Evolutionary conservation across 2,329 filamentous ascomycete genomes (phyloP).

Genomic region (Dactylellina drechsleri): DNA sequence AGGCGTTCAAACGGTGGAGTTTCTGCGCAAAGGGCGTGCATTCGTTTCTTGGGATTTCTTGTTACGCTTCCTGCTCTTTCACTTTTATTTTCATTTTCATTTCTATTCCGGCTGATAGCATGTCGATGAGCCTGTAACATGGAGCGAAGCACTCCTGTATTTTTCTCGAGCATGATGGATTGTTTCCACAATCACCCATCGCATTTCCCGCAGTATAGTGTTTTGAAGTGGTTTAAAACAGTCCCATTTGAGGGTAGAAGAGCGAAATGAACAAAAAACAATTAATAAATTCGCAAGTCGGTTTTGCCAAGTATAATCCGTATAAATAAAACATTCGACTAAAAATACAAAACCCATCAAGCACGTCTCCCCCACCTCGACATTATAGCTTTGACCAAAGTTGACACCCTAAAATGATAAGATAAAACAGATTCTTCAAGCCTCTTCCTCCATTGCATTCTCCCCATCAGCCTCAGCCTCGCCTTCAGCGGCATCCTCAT

Average conservation of each 20-base stretch:
- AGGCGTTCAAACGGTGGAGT: constrained; percentile 31
- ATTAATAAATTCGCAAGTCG: constrained; percentile 3
- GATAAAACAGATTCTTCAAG: constrained; percentile 1
- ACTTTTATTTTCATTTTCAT: background rate
- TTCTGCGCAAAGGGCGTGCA: constrained; percentile 13
- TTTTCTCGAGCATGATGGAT: background rate
- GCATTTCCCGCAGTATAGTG: background rate
- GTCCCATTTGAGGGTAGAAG: background rate
- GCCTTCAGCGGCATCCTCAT: constrained; percentile 31
- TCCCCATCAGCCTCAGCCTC: constrained; percentile 5
- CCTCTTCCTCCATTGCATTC: constrained; percentile 43
- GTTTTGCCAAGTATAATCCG: too few species aligned
- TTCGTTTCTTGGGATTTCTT: constrained; percentile 4
- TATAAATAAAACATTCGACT: constrained; percentile 7
- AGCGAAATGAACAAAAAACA: constrained; percentile 13
- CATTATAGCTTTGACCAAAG: too few species aligned
- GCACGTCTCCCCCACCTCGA: background rate
- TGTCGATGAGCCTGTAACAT: constrained; percentile 15
- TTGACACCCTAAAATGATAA: too few species aligned
- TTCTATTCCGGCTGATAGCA: background rate
- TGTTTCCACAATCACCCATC: background rate
- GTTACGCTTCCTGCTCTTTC: background rate
- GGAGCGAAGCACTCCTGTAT: constrained; percentile 19
- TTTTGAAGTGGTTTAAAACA: background rate
- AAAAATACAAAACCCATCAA: constrained; percentile 16